phyloP scores from a whole-genome alignment of 192 early-diverging fungal species.

The Backusella sp. region DNA sequence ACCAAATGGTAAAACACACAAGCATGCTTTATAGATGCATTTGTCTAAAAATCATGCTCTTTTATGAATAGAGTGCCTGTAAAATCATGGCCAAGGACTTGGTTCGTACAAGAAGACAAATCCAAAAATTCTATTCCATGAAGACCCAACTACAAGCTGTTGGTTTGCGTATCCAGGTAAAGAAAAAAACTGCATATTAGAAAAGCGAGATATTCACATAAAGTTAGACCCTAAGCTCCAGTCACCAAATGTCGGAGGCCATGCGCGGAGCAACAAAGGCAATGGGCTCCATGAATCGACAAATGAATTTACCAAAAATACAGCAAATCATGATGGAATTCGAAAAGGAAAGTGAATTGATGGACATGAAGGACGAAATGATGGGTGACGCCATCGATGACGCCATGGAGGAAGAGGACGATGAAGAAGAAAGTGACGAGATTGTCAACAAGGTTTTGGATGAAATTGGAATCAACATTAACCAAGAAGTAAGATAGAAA shows the following conservation, averaged over 20 bases:
- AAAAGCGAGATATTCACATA: neutral
- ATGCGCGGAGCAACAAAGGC: slow-evolving; percentile 96
- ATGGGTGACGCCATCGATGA: slow-evolving; percentile 98
- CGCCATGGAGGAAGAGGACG: slow-evolving; percentile 91
- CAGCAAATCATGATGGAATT: slow-evolving; percentile 98
- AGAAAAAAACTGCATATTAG: neutral
- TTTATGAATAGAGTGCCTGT: slow-evolving; percentile 62
- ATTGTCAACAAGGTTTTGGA: slow-evolving; percentile 95
- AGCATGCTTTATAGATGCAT: neutral
- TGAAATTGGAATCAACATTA: slow-evolving; percentile 88
- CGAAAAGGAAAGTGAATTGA: slow-evolving; percentile 89
- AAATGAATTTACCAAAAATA: slow-evolving; percentile 92
- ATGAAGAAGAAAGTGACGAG: slow-evolving; percentile 87
- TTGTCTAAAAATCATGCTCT: slow-evolving; percentile 10
- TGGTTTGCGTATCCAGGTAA: slow-evolving; percentile 82
- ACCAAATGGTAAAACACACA: slow-evolving; percentile 71
- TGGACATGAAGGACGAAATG: slow-evolving; percentile 99
- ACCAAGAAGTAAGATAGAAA: slow-evolving; percentile 64
- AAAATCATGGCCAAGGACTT: slow-evolving; percentile 99
- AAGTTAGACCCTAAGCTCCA: slow-evolving; percentile 82
- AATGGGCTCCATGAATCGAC: slow-evolving; percentile 95
- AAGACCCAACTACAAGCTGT: slow-evolving; percentile 93
- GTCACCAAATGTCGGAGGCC: slow-evolving; percentile 94
- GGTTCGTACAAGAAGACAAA: slow-evolving; percentile 88
- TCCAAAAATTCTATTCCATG: slow-evolving; percentile 98